Percentiles rank a stretch among this genome's conserved stretches.
Evolutionary conservation across 352 stramenopile genomes (phyloP).

Genomic region (Phytophthora cactorum): DNA sequence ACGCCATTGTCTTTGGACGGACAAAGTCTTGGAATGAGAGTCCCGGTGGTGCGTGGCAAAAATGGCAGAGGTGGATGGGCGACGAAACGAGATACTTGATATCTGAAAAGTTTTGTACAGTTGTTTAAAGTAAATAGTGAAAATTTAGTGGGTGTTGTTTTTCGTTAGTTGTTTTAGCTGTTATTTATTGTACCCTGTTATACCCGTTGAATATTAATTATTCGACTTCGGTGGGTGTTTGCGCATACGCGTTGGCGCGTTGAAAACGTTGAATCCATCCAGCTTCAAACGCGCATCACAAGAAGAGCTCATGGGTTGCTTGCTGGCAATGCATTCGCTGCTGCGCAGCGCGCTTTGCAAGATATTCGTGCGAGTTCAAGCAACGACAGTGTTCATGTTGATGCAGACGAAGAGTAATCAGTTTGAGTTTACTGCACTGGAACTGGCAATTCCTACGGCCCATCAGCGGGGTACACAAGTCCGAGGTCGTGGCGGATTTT

Average conservation of each 20-base stretch:
- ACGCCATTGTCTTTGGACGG: slow-evolving; percentile 32
- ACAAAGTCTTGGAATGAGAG: slow-evolving; percentile 41
- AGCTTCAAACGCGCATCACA: not conserved
- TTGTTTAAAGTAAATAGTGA: not conserved
- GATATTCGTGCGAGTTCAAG: not conserved
- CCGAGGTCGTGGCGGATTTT: slow-evolving; percentile 53
- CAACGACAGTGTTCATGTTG: not conserved
- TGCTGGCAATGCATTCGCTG: not conserved
- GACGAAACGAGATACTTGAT: not conserved
- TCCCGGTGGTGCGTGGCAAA: slow-evolving; percentile 28
- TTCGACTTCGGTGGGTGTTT: slow-evolving; percentile 7
- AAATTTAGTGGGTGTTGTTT: too few species aligned
- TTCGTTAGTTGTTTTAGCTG: not conserved
- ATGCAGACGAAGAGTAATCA: not conserved
- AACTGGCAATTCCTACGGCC: not conserved
- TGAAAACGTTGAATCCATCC: too few species aligned
- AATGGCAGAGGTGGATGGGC: slow-evolving; percentile 10
- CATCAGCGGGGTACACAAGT: slow-evolving; percentile 41
- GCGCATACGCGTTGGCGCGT: slow-evolving; percentile 12
- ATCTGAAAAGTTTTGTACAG: not conserved
- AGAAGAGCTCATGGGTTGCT: not conserved
- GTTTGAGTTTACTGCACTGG: not conserved
- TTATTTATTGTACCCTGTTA: not conserved
- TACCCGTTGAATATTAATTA: not conserved
- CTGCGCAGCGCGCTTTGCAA: not conserved